phyloP scores from a whole-genome alignment of 2,329 filamentous ascomycete genomes.

The Fulvia fulva region DNA sequence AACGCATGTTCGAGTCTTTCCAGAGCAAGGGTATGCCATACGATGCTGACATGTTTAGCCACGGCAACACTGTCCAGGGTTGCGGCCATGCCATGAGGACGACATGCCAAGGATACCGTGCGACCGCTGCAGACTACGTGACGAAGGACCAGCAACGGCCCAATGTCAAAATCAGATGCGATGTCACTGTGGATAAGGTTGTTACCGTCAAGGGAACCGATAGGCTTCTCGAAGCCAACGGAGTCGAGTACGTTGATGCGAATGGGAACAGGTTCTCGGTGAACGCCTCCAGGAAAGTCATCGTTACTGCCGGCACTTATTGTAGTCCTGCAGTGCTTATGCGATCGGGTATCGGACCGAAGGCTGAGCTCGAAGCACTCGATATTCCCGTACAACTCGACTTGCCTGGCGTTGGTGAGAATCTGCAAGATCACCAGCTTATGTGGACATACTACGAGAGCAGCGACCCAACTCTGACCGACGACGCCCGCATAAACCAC shows the following conservation, averaged over 20 bases:
- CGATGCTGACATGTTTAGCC: slow-evolving; percentile 28
- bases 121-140: slow-evolving; percentile 53
- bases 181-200: slow-evolving; percentile 56
- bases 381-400: slow-evolving; percentile 48
- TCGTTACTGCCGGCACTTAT: slow-evolving; percentile 47
- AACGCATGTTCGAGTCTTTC: slow-evolving; percentile 25
- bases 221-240: slow-evolving; percentile 45
- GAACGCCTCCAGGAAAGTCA: slow-evolving; percentile 18
- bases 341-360: slow-evolving; percentile 51
- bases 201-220: slow-evolving; percentile 55
- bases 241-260: slow-evolving; percentile 40
- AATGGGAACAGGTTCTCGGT: slow-evolving; percentile 40
- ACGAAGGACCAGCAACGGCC: slow-evolving; percentile 36
- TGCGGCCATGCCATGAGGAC: slow-evolving; percentile 55
- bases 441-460: slow-evolving; percentile 60
- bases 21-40: slow-evolving; percentile 26
- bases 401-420: slow-evolving; percentile 52
- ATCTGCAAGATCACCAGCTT: slow-evolving; percentile 24
- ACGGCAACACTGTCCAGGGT: slow-evolving; percentile 49
- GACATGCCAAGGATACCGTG: slow-evolving; percentile 50
- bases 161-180: slow-evolving; percentile 46
- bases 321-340: slow-evolving; percentile 54
- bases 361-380: slow-evolving; percentile 36
- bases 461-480: slow-evolving; percentile 48
- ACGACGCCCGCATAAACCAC: slow-evolving; percentile 56